Conservation (phyloP, 192 early-diverging fungal genomes). For the Backusella macrospora region DNA sequence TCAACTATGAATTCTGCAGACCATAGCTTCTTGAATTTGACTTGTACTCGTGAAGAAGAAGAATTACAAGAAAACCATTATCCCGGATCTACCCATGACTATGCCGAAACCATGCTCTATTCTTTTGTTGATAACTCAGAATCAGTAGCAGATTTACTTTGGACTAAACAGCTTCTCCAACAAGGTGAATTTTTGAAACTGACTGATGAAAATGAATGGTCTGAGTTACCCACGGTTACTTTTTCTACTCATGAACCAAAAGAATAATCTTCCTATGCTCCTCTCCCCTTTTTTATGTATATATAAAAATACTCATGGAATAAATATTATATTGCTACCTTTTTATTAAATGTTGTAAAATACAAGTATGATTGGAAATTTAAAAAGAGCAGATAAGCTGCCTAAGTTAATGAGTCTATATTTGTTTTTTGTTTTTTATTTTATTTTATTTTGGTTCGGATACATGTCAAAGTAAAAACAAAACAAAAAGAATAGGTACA, state of each 20-base stretch:
- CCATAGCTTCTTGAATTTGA: conserved; percentile 4
- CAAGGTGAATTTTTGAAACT: conserved; percentile 25
- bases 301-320: background rate
- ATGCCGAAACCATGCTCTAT: conserved; percentile 18
- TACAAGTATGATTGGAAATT: background rate
- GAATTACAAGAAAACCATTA: background rate
- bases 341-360: background rate
- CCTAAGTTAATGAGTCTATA: too few relatives aligned
- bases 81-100: conserved; percentile 17
- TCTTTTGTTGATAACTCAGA: conserved; percentile 18
- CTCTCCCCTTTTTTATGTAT: background rate
- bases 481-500: too few relatives aligned
- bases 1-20: conserved; percentile 2
- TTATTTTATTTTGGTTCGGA: too few relatives aligned
- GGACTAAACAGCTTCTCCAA: conserved; percentile 16
- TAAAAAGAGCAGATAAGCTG: background rate
- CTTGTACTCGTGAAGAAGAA: background rate
- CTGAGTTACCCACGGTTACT: background rate
- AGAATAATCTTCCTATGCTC: background rate
- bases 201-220: conserved; percentile 12
- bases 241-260: conserved; percentile 28
- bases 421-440: too few relatives aligned
- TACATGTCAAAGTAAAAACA: too few relatives aligned
- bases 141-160: conserved; percentile 20
- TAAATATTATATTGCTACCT: background rate